Percentiles rank a stretch among this genome's conserved stretches.
Conservation (phyloP, 2,329 filamentous ascomycete genomes). For the Monilinia polystroma region DNA sequence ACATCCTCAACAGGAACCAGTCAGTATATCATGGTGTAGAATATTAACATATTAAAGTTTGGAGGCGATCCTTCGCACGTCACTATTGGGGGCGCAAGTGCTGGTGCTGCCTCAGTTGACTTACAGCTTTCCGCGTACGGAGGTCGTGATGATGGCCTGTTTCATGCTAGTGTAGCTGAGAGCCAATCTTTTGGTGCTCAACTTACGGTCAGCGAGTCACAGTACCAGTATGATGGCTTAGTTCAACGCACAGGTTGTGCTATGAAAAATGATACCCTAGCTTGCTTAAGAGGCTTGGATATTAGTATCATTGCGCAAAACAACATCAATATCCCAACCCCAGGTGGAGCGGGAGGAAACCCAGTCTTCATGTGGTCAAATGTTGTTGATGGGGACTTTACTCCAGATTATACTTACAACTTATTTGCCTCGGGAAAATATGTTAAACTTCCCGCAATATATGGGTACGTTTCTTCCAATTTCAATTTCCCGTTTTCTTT, state of each 20-base stretch:
- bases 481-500: too few species aligned
- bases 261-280: constrained; percentile 42
- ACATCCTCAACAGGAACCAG: not conserved
- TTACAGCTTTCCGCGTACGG: constrained; percentile 60
- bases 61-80: constrained; percentile 69
- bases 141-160: constrained; percentile 49
- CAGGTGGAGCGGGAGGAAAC: constrained; percentile 37
- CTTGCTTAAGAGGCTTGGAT: constrained; percentile 49
- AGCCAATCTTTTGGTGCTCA: constrained; percentile 53
- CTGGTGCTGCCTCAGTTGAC: constrained; percentile 64
- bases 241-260: constrained; percentile 47
- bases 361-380: constrained; percentile 56
- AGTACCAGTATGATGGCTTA: constrained; percentile 54
- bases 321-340: constrained; percentile 45
- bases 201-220: constrained; percentile 47
- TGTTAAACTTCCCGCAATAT: constrained; percentile 54
- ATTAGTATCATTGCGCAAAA: constrained; percentile 45
- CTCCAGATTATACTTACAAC: constrained; percentile 51
- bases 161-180: constrained; percentile 52
- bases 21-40: not conserved
- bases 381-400: constrained; percentile 53
- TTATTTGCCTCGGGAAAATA: constrained; percentile 51
- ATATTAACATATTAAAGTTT: constrained; percentile 48
- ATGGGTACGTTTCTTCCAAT: constrained; percentile 36
- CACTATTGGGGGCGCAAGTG: constrained; percentile 66